Conservation (phyloP, 108 stramenopile species). For the Pseudonitzschia delicatissima region DNA sequence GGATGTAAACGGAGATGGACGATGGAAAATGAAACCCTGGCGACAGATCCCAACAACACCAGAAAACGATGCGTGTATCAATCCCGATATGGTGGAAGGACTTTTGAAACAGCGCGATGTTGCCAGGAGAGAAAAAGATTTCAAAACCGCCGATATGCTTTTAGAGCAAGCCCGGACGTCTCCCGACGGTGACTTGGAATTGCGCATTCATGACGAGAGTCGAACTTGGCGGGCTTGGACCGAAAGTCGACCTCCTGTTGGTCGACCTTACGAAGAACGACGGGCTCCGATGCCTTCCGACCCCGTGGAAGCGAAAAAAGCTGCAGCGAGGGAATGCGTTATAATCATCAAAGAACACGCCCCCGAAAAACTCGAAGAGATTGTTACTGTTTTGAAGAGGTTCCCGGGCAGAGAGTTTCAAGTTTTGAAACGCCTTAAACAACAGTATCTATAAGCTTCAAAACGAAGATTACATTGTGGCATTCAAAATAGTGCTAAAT, state of each 20-base stretch:
- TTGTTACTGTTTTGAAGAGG: slow-evolving; percentile 52
- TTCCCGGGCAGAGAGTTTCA: slow-evolving; percentile 73
- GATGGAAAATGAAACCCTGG: slow-evolving; percentile 73
- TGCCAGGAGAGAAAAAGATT: slow-evolving; percentile 78
- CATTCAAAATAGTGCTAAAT: too few species aligned
- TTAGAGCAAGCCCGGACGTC: slow-evolving; percentile 63
- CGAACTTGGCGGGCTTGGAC: slow-evolving; percentile 87
- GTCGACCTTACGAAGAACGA: slow-evolving; percentile 6
- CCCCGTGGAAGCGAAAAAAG: slow-evolving; percentile 14
- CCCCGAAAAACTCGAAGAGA: slow-evolving; percentile 68
- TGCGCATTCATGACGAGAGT: slow-evolving; percentile 82
- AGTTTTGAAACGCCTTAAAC: slow-evolving; percentile 68
- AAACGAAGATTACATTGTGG: too few species aligned
- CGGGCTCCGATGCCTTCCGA: not conserved
- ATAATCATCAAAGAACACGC: slow-evolving; percentile 57
- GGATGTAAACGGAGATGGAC: slow-evolving; percentile 74
- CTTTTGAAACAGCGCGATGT: slow-evolving; percentile 72
- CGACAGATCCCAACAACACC: slow-evolving; percentile 79
- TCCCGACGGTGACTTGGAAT: slow-evolving; percentile 55
- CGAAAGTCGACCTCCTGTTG: slow-evolving; percentile 46
- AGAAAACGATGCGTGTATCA: slow-evolving; percentile 73
- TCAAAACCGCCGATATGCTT: slow-evolving; percentile 65
- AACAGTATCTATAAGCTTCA: slow-evolving; percentile 33
- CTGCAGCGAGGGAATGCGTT: slow-evolving; percentile 60
- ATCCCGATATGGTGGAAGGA: slow-evolving; percentile 60